A percentile compares a stretch with the other conserved stretches of the same genome.
These are phyloP conservation scores for Septoria petroselini DNA, from an alignment of 2,329 filamentous ascomycete genomes.

Conservation along the genomic window DNA sequence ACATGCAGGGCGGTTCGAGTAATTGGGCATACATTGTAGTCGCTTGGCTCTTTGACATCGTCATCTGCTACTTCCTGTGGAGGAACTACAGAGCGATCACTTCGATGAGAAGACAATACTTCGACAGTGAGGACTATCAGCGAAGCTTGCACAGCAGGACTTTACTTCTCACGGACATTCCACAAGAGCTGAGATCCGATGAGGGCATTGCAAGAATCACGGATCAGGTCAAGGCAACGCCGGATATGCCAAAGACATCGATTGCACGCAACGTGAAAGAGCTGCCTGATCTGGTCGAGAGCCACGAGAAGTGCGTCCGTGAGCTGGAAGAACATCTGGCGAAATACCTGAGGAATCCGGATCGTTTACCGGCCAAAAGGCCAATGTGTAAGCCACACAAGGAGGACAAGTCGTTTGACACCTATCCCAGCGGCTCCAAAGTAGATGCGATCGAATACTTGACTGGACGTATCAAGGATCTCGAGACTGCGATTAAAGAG, in stretches of 20 bases:
- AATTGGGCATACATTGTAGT: conserved; percentile 60
- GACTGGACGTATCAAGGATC: conserved; percentile 74
- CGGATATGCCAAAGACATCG: conserved; percentile 73
- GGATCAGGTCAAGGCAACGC: conserved; percentile 73
- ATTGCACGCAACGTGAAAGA: conserved; percentile 91
- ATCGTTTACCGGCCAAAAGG: conserved; percentile 70
- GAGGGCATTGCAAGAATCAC: conserved; percentile 84
- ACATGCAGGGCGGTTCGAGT: conserved; percentile 43
- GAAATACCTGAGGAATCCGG: conserved; percentile 85
- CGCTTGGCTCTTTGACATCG: conserved; percentile 66
- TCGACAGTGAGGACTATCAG: conserved; percentile 84
- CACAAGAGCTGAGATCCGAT: conserved; percentile 70
- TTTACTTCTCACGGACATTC: conserved; percentile 75
- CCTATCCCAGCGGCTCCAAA: conserved; percentile 66
- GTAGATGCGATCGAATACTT: conserved; percentile 94
- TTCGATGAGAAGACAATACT: conserved; percentile 70
- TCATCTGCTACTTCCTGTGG: conserved; percentile 80
- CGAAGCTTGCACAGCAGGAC: conserved; percentile 73
- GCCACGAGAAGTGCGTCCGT: conserved; percentile 77
- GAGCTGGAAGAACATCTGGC: conserved; percentile 79
- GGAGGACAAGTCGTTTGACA: conserved; percentile 58
- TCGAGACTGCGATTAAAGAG: conserved; percentile 82
- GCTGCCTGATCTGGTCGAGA: conserved; percentile 76
- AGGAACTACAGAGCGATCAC: conserved; percentile 78
- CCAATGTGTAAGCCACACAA: conserved; percentile 78